These are phyloP conservation scores for Termitomyces sp. DNA, from an alignment of 768 basidiomycete genomes.

Conservation along the genomic window DNA sequence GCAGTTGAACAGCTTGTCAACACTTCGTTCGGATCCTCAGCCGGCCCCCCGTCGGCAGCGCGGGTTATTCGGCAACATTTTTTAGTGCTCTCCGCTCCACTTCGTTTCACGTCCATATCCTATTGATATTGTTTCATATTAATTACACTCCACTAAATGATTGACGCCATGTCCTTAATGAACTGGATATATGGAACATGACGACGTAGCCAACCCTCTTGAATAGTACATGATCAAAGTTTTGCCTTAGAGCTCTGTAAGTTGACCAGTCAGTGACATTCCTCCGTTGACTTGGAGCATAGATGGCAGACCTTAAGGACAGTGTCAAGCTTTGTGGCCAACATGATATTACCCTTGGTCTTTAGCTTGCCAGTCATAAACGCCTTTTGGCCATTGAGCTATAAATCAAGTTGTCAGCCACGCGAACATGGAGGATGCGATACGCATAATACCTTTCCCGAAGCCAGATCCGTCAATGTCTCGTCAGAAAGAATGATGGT, in stretches of 20 bases:
- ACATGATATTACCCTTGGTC: constrained; percentile 89
- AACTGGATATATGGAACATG: constrained; percentile 3
- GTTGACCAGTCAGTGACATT: neutral
- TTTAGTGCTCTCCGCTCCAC: constrained; percentile 29
- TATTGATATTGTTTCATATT: neutral
- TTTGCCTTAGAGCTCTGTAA: constrained; percentile 33
- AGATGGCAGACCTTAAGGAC: constrained; percentile 63
- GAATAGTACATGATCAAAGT: constrained; percentile 22
- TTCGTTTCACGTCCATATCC: neutral
- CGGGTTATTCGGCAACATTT: constrained; percentile 75
- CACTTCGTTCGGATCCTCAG: constrained; percentile 78
- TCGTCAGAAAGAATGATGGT: constrained; percentile 76
- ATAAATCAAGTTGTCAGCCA: neutral
- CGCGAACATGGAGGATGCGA: neutral
- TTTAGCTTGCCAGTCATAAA: constrained; percentile 96
- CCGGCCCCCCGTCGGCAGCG: constrained; percentile 67
- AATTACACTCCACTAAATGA: constrained; percentile 6
- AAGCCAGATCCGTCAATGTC: constrained; percentile 63
- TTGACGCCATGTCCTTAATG: neutral
- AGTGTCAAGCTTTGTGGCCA: constrained; percentile 84
- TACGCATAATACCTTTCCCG: constrained; percentile 50
- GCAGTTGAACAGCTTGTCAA: constrained; percentile 87
- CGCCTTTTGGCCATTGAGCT: constrained; percentile 90
- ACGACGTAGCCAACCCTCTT: neutral
- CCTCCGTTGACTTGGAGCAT: neutral